Percentiles rank a stretch among this genome's conserved stretches.
These are phyloP conservation scores for Botrytis tulipae DNA, from an alignment of 2,329 filamentous ascomycete genomes.

Conservation along the genomic window DNA sequence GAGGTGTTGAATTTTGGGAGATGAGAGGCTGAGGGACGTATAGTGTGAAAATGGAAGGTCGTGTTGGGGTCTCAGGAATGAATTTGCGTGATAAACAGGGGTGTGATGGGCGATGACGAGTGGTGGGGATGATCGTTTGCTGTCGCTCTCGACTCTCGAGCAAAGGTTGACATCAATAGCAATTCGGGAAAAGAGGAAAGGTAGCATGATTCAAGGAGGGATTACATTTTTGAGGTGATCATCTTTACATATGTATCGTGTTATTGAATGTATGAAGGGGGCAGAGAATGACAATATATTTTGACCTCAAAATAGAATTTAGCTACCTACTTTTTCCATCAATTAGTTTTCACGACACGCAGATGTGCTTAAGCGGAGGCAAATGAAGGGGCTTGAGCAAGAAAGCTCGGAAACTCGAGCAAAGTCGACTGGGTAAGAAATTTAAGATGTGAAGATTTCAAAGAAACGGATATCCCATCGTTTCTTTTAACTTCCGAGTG, in stretches of 20 bases:
- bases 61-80: slow-evolving; percentile 6
- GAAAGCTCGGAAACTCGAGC: neutral
- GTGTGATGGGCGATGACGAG: slow-evolving; percentile 1
- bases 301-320: slow-evolving; percentile 6
- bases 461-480: no score
- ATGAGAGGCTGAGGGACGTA: neutral
- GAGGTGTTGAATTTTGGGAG: neutral
- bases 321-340: neutral
- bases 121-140: neutral
- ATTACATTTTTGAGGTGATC: neutral
- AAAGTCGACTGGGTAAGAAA: neutral
- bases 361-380: neutral
- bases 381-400: slow-evolving; percentile 20
- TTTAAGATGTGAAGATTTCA: neutral
- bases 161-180: neutral
- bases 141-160: neutral
- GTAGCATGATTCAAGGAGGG: neutral
- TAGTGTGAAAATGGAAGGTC: slow-evolving; percentile 3
- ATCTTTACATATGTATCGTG: neutral
- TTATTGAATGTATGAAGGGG: neutral
- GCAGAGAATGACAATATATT: neutral
- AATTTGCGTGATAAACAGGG: neutral
- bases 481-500: neutral
- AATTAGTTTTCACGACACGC: neutral
- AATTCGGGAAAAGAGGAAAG: neutral